A percentile compares a stretch with the other conserved stretches of the same genome.
Evolutionary conservation across 345 rosid genomes (phyloP).

Genomic region (Bruguiera sexangula): DNA sequence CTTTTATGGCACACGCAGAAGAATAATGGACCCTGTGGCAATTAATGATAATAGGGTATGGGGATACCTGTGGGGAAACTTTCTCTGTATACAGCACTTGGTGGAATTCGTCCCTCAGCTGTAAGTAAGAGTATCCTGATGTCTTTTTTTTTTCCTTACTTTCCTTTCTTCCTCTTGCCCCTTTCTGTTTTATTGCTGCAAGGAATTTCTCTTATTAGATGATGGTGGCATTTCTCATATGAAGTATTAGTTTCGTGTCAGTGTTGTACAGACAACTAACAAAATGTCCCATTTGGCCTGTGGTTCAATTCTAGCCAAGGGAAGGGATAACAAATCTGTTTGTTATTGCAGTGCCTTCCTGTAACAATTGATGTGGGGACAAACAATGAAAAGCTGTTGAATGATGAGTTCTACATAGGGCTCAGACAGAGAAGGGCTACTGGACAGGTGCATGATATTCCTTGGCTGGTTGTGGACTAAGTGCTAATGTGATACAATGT

Average conservation of each 20-base stretch:
- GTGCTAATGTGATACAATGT: not conserved
- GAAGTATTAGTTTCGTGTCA: too few relatives aligned
- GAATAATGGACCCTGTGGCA: not conserved
- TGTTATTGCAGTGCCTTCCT: conserved; percentile 77
- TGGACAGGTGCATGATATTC: conserved; percentile 58
- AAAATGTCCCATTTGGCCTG: not conserved
- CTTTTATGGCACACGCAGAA: not conserved
- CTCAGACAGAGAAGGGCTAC: conserved; percentile 92
- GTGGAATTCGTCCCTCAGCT: conserved; percentile 95
- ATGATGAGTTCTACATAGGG: conserved; percentile 95
- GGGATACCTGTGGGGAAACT: conserved; percentile 98
- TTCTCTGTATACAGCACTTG: conserved; percentile 87
- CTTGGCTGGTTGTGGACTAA: conserved; percentile 4
- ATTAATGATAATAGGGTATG: conserved; percentile 61
- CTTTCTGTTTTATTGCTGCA: too few relatives aligned
- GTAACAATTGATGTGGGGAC: conserved; percentile 98
- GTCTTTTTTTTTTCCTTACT: not conserved
- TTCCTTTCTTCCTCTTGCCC: not conserved
- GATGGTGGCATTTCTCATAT: too few relatives aligned
- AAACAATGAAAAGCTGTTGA: conserved; percentile 77
- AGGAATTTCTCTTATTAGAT: too few relatives aligned
- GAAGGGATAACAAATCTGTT: not conserved
- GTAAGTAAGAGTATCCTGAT: conserved; percentile 41
- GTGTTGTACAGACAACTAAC: too few relatives aligned
- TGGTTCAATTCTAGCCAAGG: not conserved